These are phyloP conservation scores for Breynia disticha DNA, from an alignment of 441 rosid genomes.

Conservation along the genomic window DNA sequence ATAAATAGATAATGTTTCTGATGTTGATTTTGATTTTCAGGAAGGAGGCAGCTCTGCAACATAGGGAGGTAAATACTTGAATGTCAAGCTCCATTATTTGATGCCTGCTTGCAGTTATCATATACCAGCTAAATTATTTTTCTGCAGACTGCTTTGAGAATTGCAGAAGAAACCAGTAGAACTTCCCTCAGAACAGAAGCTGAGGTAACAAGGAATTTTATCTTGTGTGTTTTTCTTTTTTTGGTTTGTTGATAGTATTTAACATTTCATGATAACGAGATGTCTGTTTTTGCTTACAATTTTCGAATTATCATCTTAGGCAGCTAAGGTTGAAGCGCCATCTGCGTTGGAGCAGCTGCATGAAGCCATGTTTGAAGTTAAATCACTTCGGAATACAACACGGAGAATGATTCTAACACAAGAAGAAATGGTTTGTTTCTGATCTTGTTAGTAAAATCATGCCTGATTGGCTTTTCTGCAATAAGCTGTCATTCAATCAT, in stretches of 20 bases:
- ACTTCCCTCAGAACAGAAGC: slow-evolving; percentile 58
- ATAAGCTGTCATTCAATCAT: neutral
- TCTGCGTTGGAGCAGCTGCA: slow-evolving; percentile 40
- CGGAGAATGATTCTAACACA: slow-evolving; percentile 47
- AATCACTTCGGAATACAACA: slow-evolving; percentile 29
- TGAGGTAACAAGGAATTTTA: slow-evolving; percentile 45
- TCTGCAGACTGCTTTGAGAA: slow-evolving; percentile 60
- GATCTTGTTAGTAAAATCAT: slow-evolving; percentile 2
- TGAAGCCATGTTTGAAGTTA: slow-evolving; percentile 29
- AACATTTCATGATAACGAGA: slow-evolving; percentile 2
- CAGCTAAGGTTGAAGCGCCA: slow-evolving; percentile 65
- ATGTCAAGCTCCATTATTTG: slow-evolving; percentile 1
- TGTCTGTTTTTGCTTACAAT: slow-evolving; percentile 4
- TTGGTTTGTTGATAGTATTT: slow-evolving; percentile 4
- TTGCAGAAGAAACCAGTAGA: slow-evolving; percentile 44
- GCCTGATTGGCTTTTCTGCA: neutral
- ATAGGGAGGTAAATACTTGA: slow-evolving; percentile 59
- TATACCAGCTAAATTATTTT: slow-evolving; percentile 2
- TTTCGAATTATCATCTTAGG: slow-evolving; percentile 26
- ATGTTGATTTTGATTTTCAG: slow-evolving; percentile 33
- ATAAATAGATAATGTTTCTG: slow-evolving; percentile 20
- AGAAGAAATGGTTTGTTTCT: slow-evolving; percentile 74
- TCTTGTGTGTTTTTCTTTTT: slow-evolving; percentile 12
- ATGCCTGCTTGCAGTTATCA: neutral
- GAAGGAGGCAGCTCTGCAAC: slow-evolving; percentile 84